These are phyloP conservation scores for Piloderma croceum DNA, from an alignment of 768 basidiomycete genomes.

Conservation along the genomic window DNA sequence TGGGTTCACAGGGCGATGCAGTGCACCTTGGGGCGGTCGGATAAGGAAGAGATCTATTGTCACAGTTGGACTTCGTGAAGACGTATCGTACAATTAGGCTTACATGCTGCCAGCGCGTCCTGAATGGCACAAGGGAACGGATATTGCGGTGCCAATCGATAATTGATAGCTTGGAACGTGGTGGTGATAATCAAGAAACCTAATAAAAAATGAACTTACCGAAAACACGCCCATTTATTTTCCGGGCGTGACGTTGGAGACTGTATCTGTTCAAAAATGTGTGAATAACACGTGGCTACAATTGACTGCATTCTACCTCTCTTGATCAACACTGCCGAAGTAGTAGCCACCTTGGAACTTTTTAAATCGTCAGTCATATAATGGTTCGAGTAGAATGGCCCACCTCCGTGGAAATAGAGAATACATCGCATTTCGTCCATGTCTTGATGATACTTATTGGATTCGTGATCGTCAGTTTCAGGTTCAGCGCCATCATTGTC, in stretches of 20 bases:
- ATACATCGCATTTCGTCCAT: constrained; percentile 86
- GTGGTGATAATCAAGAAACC: constrained; percentile 7
- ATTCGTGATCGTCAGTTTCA: constrained; percentile 20
- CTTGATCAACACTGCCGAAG: constrained; percentile 76
- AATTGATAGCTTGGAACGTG: constrained; percentile 56
- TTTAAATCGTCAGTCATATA: no score
- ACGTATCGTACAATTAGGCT: constrained; percentile 18
- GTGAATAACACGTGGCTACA: constrained; percentile 3
- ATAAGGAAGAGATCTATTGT: constrained; percentile 78
- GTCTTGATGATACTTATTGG: constrained; percentile 51
- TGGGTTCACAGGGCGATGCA: constrained; percentile 77
- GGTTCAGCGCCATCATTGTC: constrained; percentile 5
- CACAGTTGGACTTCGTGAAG: constrained; percentile 1
- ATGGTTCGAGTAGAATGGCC: constrained; percentile 9
- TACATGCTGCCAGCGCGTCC: constrained; percentile 84
- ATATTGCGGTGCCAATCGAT: constrained; percentile 91
- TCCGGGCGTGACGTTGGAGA: constrained; percentile 82
- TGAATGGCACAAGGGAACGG: constrained; percentile 93
- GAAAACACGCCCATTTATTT: constrained; percentile 88
- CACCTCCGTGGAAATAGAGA: constrained; percentile 75
- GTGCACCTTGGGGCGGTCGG: constrained; percentile 72
- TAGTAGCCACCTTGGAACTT: constrained; percentile 69
- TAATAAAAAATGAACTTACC: constrained; percentile 33
- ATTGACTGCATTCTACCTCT: constrained; percentile 38
- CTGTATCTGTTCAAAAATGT: constrained; percentile 43